Conservation (phyloP, 208 protist species). For the Leptomonas pyrrhocoris region DNA sequence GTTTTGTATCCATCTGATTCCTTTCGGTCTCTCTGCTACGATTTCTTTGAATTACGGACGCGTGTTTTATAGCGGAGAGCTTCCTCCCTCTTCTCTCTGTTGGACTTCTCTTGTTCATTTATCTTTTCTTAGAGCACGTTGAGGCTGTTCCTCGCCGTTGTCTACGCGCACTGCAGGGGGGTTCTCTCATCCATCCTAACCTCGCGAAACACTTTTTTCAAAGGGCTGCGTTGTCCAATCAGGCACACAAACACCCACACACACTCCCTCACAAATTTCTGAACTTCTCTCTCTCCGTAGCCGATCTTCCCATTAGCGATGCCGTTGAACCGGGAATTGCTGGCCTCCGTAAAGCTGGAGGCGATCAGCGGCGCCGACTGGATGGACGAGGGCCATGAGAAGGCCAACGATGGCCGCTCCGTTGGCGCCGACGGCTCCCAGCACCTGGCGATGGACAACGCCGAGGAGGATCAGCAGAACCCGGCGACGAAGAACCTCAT, state of each 20-base stretch:
- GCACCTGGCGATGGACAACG: background rate
- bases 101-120: constrained; percentile 6
- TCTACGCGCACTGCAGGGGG: too few relatives aligned
- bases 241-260: too few relatives aligned
- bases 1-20: background rate
- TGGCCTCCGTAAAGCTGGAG: constrained; percentile 73
- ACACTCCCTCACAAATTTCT: background rate
- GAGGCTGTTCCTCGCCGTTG: background rate
- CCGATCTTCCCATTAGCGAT: constrained; percentile 19
- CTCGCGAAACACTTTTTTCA: too few relatives aligned
- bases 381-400: constrained; percentile 25
- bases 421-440: background rate
- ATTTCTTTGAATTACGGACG: background rate
- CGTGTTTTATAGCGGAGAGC: background rate
- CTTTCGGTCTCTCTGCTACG: background rate
- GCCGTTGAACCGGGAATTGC: constrained; percentile 71
- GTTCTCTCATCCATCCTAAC: background rate
- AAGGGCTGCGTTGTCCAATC: too few relatives aligned
- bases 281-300: background rate
- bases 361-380: constrained; percentile 31
- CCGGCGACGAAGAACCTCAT: constrained; percentile 72
- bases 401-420: constrained; percentile 14
- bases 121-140: background rate
- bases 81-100: constrained; percentile 3
- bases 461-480: constrained; percentile 40